Percentiles rank a stretch among this genome's conserved stretches.
phyloP scores from a whole-genome alignment of 2,329 filamentous ascomycete genomes.

The Aspergillus fijiensis region DNA sequence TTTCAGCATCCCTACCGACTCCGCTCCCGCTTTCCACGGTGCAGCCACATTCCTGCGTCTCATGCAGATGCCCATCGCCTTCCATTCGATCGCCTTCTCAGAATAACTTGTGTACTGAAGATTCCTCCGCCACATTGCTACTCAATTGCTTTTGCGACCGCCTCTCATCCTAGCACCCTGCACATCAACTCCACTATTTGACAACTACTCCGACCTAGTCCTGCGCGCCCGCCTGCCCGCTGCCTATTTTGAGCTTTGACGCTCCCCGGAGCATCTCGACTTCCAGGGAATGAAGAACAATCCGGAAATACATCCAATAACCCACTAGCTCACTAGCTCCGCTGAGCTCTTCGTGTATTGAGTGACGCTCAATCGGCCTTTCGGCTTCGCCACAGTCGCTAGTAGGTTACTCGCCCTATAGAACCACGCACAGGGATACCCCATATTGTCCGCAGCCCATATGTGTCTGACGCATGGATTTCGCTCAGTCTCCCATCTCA shows the following conservation, averaged over 20 bases:
- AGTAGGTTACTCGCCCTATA: not conserved
- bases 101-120: conserved; percentile 6
- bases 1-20: conserved; percentile 8
- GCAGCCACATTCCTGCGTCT: conserved; percentile 22
- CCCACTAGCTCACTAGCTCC: not conserved
- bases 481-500: not conserved
- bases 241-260: not conserved
- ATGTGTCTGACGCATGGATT: not conserved
- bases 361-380: not conserved
- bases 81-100: conserved; percentile 9
- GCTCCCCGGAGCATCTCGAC: not conserved
- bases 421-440: not conserved
- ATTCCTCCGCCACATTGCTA: not conserved
- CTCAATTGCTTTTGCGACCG: conserved; percentile 6
- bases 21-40: conserved; percentile 14
- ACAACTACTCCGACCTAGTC: not conserved
- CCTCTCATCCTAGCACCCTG: conserved; percentile 11
- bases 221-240: not conserved
- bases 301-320: not conserved
- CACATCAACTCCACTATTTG: conserved; percentile 14
- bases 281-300: conserved; percentile 2
- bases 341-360: not conserved
- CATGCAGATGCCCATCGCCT: conserved; percentile 14
- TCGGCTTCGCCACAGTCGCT: not conserved
- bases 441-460: not conserved